These are phyloP conservation scores for Lepiota brunneoincarnata DNA, from an alignment of 768 basidiomycete species.

Conservation along the genomic window DNA sequence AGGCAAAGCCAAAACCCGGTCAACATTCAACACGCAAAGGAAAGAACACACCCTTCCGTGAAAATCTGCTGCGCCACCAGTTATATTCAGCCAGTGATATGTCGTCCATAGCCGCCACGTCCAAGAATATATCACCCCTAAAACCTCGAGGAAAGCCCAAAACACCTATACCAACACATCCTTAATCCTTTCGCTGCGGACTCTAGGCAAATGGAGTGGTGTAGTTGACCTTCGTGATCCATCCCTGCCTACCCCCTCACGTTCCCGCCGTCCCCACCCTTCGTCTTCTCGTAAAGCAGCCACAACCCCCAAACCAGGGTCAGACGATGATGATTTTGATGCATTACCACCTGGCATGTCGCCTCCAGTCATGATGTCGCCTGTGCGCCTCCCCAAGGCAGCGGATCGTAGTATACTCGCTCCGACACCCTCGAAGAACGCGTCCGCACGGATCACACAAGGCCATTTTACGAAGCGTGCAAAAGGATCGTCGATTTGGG, in stretches of 20 bases:
- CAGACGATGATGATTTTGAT: constrained; percentile 49
- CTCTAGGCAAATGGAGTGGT: constrained; percentile 64
- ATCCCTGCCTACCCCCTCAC: constrained; percentile 42
- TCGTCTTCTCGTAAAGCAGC: constrained; percentile 14
- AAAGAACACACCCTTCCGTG: constrained; percentile 45
- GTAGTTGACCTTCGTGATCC: constrained; percentile 70
- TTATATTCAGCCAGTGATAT: constrained; percentile 38
- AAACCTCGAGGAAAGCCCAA: constrained; percentile 51
- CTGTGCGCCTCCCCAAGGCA: constrained; percentile 39
- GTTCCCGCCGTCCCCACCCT: constrained; percentile 27
- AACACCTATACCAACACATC: constrained; percentile 52
- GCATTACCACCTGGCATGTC: constrained; percentile 56
- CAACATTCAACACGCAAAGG: constrained; percentile 35
- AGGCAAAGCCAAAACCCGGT: constrained; percentile 20
- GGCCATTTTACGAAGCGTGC: constrained; percentile 60
- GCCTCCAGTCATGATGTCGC: constrained; percentile 57
- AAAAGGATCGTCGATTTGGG: constrained; percentile 31
- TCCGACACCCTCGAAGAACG: constrained; percentile 70
- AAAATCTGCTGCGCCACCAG: constrained; percentile 51
- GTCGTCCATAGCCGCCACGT: constrained; percentile 30
- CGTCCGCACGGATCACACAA: constrained; percentile 63
- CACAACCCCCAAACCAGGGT: constrained; percentile 24
- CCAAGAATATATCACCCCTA: constrained; percentile 43
- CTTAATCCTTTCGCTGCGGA: constrained; percentile 51
- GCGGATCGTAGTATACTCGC: constrained; percentile 27